Evolutionary conservation across 306 rosid genomes (phyloP), one percentile per base, ranked within the genome.

Genomic region (Gleditsia sinensis): DNA sequence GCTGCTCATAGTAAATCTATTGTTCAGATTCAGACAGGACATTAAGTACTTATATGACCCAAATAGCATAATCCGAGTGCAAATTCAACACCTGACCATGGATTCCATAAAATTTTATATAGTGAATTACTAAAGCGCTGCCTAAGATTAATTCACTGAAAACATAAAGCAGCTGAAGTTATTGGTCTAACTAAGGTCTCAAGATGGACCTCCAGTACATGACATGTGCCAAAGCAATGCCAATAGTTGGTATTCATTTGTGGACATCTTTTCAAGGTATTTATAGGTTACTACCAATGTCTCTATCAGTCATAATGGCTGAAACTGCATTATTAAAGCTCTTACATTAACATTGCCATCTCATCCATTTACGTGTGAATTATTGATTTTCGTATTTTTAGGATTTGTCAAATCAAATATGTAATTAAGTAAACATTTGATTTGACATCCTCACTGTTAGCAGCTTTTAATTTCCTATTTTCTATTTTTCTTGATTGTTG

Each of bases 321-420:
- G 46, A 63, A 77, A 20, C 17, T 42, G 69, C 34, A 27, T 82
- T 69, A 34, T 28, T 37, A 19, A 49, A n/a, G n/a, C n/a, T n/a
- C n/a, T n/a, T n/a, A n/a, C n/a, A n/a, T n/a, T n/a, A n/a, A n/a
- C n/a, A n/a, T n/a, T n/a, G n/a, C n/a, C n/a, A n/a, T n/a, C n/a
- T n/a, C n/a, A n/a, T n/a, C n/a, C n/a, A n/a, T n/a, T n/a, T n/a
- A n/a, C n/a, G n/a, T n/a, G n/a, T n/a, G n/a, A n/a, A n/a, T n/a
- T n/a, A n/a, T n/a, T n/a, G n/a, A n/a, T n/a, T n/a, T n/a, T n/a
- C n/a, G n/a, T n/a, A n/a, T n/a, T n/a, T n/a, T n/a, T n/a, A n/a
- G n/a, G n/a, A n/a, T n/a, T n/a, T n/a, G n/a, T n/a, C n/a, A n/a
- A n/a, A n/a, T n/a, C n/a, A n/a, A n/a, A n/a, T n/a, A n/a, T n/a